Percentiles rank a stretch among this genome's conserved stretches.
These are phyloP conservation scores for Cyphellophora europaea DNA, from an alignment of 2,329 filamentous ascomycete genomes.

Conservation along the genomic window DNA sequence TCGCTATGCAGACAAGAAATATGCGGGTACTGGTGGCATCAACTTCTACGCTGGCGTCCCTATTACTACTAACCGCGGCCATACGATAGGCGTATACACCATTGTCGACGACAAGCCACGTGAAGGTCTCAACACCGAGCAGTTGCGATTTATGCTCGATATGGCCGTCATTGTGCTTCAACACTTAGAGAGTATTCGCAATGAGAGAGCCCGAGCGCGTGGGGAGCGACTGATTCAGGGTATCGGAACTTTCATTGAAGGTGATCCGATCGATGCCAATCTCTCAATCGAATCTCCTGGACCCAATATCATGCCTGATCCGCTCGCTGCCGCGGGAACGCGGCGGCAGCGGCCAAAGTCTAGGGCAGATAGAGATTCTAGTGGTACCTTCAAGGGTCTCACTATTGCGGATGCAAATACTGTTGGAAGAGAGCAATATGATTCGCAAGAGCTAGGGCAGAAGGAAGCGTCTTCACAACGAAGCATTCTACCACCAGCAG, in stretches of 20 bases:
- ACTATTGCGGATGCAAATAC: constrained; percentile 1
- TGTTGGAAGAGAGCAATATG: neutral
- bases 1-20: constrained; percentile 26
- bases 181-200: constrained; percentile 49
- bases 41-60: constrained; percentile 53
- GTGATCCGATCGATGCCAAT: constrained; percentile 14
- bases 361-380: neutral
- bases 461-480: neutral
- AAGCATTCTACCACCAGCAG: neutral
- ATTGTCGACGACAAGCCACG: constrained; percentile 51
- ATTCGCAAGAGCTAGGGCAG: neutral
- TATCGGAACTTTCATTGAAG: constrained; percentile 46
- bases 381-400: neutral
- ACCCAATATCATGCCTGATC: neutral
- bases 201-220: constrained; percentile 42
- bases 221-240: constrained; percentile 47
- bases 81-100: constrained; percentile 52
- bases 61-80: constrained; percentile 47
- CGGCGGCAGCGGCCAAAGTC: neutral
- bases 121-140: constrained; percentile 37
- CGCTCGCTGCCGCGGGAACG: neutral
- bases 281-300: neutral
- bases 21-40: constrained; percentile 25
- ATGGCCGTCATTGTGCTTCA: constrained; percentile 49
- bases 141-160: constrained; percentile 47